These are phyloP conservation scores for Oehlia diaphana DNA, from an alignment of 192 early-diverging fungal genomes.

Conservation along the genomic window DNA sequence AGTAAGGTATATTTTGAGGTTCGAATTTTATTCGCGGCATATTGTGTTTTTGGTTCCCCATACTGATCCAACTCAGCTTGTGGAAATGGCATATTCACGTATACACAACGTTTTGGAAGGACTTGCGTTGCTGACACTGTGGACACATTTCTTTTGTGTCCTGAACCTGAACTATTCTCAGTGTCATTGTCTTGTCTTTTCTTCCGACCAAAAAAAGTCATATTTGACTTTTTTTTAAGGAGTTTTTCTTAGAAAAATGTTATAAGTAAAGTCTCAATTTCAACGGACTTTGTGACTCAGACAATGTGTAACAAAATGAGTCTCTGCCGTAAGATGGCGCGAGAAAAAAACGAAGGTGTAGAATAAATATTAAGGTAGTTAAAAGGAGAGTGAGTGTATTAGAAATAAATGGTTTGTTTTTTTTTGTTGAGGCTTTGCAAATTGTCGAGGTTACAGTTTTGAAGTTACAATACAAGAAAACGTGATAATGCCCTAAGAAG, in stretches of 20 bases:
- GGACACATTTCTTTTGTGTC: slow-evolving; percentile 22
- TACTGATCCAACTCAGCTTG: slow-evolving; percentile 29
- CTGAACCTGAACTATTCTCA: not conserved
- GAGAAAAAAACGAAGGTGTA: not conserved
- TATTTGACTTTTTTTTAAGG: not conserved
- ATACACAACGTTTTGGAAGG: slow-evolving; percentile 38
- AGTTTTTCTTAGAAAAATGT: not conserved
- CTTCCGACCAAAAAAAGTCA: not conserved
- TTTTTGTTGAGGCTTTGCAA: not conserved
- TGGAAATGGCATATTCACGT: slow-evolving; percentile 40
- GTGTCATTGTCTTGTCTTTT: not conserved
- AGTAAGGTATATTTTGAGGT: slow-evolving; percentile 91
- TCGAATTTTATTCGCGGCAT: slow-evolving; percentile 71
- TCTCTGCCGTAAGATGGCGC: not conserved
- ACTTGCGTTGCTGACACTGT: slow-evolving; percentile 33
- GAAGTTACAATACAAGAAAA: not conserved
- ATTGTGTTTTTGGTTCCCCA: slow-evolving; percentile 35
- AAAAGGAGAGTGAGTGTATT: not conserved
- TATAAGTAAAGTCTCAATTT: not conserved
- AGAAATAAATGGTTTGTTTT: not conserved
- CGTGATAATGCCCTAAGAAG: not conserved
- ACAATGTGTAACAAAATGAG: not conserved
- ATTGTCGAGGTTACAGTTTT: not conserved
- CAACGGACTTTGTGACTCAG: not conserved
- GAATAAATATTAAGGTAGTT: not conserved